These are phyloP conservation scores for Datura wrightii DNA, from an alignment of 257 asterid species.

Conservation along the genomic window DNA sequence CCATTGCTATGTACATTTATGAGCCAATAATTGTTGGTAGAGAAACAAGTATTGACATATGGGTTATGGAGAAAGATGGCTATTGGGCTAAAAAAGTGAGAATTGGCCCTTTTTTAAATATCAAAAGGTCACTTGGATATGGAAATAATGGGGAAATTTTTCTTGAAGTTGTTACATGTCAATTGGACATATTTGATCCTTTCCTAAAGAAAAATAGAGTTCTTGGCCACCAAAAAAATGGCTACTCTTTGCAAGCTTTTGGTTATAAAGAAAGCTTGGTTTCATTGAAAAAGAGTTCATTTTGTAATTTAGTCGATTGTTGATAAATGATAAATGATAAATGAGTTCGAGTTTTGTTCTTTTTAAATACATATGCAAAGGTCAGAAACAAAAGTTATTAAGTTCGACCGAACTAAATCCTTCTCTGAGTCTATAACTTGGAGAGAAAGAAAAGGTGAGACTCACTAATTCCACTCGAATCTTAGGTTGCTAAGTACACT, in stretches of 20 bases:
- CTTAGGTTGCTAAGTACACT: background rate
- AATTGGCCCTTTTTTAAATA: slow-evolving; percentile 45
- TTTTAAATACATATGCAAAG: background rate
- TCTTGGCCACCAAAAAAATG: slow-evolving; percentile 14
- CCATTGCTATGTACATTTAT: slow-evolving; percentile 47
- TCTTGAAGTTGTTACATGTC: slow-evolving; percentile 37
- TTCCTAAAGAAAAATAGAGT: background rate
- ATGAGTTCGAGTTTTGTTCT: background rate
- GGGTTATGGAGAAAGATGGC: slow-evolving; percentile 49
- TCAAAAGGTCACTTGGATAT: slow-evolving; percentile 51
- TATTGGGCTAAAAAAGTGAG: slow-evolving; percentile 45
- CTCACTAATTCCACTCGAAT: background rate
- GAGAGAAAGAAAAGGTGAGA: background rate
- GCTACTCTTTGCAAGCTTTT: slow-evolving; percentile 27
- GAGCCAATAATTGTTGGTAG: slow-evolving; percentile 35
- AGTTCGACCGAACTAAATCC: background rate
- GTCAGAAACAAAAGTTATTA: background rate
- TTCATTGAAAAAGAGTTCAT: slow-evolving; percentile 18
- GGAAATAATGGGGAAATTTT: slow-evolving; percentile 49
- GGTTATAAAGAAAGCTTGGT: slow-evolving; percentile 24
- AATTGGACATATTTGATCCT: slow-evolving; percentile 17
- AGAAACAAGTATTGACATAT: slow-evolving; percentile 42
- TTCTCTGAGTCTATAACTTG: background rate
- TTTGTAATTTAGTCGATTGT: background rate
- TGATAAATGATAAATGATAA: background rate